These are phyloP conservation scores for Xylariaceae sp. DNA, from an alignment of 2,329 filamentous ascomycete genomes.

Conservation along the genomic window DNA sequence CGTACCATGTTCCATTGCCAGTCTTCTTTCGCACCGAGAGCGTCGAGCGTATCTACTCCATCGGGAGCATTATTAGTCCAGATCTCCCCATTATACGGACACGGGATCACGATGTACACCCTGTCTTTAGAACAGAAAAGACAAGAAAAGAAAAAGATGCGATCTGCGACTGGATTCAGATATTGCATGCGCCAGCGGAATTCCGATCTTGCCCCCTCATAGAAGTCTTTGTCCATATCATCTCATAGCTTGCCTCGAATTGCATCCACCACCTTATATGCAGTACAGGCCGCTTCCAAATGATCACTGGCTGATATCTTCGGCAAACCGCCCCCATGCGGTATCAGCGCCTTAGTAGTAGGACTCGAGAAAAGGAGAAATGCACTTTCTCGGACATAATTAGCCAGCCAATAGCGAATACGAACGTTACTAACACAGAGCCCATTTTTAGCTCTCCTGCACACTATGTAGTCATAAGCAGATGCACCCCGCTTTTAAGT, in stretches of 20 bases:
- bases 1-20: background rate
- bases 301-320: background rate
- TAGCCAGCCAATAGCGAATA: constrained; percentile 33
- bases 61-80: no score
- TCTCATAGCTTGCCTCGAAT: background rate
- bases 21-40: background rate
- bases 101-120: no score
- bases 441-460: no score
- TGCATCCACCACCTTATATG: background rate
- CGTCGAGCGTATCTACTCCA: no score
- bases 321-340: background rate
- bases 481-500: no score
- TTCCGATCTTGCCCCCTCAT: background rate
- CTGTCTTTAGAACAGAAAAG: no score
- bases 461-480: no score
- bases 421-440: no score
- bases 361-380: constrained; percentile 46
- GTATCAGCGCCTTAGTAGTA: constrained; percentile 41
- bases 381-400: constrained; percentile 46
- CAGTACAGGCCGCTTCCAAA: background rate
- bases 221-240: background rate
- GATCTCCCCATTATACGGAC: no score
- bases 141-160: no score
- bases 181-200: background rate
- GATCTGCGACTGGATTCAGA: background rate